Evolutionary conservation across 176 grass and related monocot species (phyloP).

Genomic region (Zoysia japonica): DNA sequence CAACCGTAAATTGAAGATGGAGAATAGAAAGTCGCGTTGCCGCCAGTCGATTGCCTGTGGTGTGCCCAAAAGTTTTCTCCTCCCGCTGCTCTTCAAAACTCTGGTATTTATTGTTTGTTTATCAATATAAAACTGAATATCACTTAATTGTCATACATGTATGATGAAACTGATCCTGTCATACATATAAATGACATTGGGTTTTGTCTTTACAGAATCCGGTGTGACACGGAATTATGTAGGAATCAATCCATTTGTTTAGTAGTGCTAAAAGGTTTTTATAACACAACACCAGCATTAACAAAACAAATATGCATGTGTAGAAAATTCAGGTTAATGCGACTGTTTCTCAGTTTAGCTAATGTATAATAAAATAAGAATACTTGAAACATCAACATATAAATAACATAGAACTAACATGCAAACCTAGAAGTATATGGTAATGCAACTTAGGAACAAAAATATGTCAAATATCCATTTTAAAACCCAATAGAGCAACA

Average conservation of each 20-base stretch:
- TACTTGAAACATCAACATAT: background rate
- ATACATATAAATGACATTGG: no score
- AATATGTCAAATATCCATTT: constrained; percentile 20
- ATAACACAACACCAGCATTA: background rate
- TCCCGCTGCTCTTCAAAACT: no score
- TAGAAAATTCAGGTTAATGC: background rate
- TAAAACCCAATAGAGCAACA: constrained; percentile 7
- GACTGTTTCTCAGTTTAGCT: constrained; percentile 14
- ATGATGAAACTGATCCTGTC: no score
- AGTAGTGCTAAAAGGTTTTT: background rate
- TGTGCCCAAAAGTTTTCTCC: no score
- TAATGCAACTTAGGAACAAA: background rate
- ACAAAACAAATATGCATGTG: background rate
- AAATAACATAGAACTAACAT: constrained; percentile 6
- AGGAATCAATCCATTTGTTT: background rate
- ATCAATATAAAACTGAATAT: no score
- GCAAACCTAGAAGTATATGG: background rate
- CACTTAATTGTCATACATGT: no score
- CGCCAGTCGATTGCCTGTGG: no score
- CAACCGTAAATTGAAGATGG: no score
- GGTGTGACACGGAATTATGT: background rate
- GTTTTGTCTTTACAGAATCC: no score
- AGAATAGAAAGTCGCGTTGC: no score
- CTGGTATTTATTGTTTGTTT: no score
- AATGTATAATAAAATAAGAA: constrained; percentile 18